These are phyloP conservation scores for Incumbomyces lentus DNA, from an alignment of 2,329 filamentous ascomycete species.

Conservation along the genomic window DNA sequence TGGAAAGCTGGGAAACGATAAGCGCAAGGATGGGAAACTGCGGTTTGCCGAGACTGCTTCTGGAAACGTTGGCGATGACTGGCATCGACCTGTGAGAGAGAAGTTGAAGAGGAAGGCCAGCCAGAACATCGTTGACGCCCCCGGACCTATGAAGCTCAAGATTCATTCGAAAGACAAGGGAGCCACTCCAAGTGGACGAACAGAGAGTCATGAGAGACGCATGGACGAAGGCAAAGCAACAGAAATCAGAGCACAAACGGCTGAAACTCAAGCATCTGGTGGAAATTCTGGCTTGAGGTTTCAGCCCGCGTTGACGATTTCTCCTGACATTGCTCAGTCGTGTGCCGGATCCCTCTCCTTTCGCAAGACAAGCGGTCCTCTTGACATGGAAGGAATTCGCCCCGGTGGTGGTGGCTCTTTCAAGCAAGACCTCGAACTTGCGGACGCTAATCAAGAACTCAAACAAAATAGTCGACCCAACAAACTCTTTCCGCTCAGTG, in stretches of 20 bases:
- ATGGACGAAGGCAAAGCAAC: neutral
- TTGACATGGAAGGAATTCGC: neutral
- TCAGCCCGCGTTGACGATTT: neutral
- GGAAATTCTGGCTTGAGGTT: neutral
- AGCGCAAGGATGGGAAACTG: constrained; percentile 4
- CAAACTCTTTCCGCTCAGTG: neutral
- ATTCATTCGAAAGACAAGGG: neutral
- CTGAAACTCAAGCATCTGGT: neutral
- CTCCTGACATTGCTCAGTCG: neutral
- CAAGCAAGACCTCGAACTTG: neutral
- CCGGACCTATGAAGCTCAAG: neutral
- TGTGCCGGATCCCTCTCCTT: neutral
- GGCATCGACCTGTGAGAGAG: neutral
- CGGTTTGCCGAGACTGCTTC: neutral
- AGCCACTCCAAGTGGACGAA: neutral
- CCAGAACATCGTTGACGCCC: neutral
- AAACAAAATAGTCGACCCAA: neutral
- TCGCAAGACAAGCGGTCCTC: constrained; percentile 1
- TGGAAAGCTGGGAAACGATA: constrained; percentile 1
- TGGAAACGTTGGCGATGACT: neutral
- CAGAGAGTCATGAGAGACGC: no score
- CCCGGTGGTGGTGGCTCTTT: neutral
- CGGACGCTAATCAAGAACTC: neutral
- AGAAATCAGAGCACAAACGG: neutral
- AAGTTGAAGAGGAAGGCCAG: constrained; percentile 1